Conservation (phyloP, 2,329 filamentous ascomycete genomes). For the Aspergillus ibericus region DNA sequence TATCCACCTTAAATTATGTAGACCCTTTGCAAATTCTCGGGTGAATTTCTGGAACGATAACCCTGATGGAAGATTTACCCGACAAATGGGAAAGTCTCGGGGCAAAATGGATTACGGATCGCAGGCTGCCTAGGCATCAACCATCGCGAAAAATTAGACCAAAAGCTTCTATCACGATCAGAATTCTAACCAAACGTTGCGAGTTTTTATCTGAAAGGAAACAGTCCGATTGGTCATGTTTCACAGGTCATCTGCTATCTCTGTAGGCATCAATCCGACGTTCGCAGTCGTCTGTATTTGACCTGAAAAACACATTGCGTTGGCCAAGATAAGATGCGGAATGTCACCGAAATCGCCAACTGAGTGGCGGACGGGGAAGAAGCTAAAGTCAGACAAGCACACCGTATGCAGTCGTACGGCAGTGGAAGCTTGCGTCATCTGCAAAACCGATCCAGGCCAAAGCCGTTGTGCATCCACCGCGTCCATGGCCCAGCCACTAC, state of each 20-base stretch:
- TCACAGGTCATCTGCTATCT: not conserved
- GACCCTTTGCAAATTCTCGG: not conserved
- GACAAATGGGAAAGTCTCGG: not conserved
- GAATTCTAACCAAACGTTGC: not conserved
- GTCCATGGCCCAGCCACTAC: not conserved
- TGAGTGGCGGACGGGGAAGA: not conserved
- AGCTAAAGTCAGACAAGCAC: not conserved
- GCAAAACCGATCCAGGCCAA: not conserved
- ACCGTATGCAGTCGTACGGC: not conserved
- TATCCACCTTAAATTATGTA: not conserved
- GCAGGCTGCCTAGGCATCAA: not conserved
- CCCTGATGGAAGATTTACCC: not conserved
- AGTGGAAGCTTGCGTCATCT: not conserved
- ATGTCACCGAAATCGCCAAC: not conserved
- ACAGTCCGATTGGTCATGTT: slow-evolving; percentile 1
- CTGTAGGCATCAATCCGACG: not conserved
- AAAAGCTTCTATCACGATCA: not conserved
- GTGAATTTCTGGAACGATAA: not conserved
- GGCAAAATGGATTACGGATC: not conserved
- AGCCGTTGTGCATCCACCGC: not conserved
- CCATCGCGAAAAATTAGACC: not conserved
- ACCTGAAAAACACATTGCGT: not conserved
- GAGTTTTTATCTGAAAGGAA: not conserved
- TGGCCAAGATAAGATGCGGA: not conserved
- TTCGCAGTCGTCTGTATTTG: not conserved